Evolutionary conservation across 371 early-diverging fungal species (phyloP), one percentile per base, ranked within the genome.

Genomic region (Mortierella sp.): DNA sequence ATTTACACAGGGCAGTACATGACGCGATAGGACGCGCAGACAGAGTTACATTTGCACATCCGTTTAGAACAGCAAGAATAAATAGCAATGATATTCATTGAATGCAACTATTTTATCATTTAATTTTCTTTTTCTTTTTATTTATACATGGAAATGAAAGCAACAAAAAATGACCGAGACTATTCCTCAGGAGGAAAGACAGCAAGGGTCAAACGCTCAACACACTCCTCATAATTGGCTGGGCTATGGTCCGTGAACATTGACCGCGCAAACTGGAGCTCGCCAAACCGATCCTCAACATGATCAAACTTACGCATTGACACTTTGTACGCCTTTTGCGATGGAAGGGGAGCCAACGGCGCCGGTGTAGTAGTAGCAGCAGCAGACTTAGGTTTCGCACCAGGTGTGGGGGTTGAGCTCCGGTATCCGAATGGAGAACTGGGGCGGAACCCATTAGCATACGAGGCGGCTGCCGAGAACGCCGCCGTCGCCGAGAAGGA

Each of bases 241-340:
- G 96, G 96, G 45, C 91, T 89, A 79, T 96, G 96, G 75, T 96
- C 95, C 6, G 91, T 89, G 55, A 96, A 89, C 96, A 96, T 95
- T 55, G 91, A 91, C 70, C 92, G 83, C 0, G 93, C 89, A 85
- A 96, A 95, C 38, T 90, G 84, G 24, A 96, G 84, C 79, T 95
- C 95, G 3, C 91, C 90, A 77, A 95, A 95, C 45, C 93, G 89
- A 52, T 90, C 92, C 28, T 92, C 89, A 13, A 95, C 93, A 78
- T 96, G 94, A 45, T 93, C 92, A 68, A 93, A 94, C 42, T 90
- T 89, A 60, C 90, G 93, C 81, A 95, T 78, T 54, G 90, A 83
- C 70, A 90, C 84, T 79, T 84, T 89, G 82, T 90, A 83, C 52
- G 84, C 78, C 6, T 75, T 63, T 71, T 78, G 24, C 14, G 63